These are phyloP conservation scores for Nyctanthes arbortristis DNA, from an alignment of 257 asterid species.

Conservation along the genomic window DNA sequence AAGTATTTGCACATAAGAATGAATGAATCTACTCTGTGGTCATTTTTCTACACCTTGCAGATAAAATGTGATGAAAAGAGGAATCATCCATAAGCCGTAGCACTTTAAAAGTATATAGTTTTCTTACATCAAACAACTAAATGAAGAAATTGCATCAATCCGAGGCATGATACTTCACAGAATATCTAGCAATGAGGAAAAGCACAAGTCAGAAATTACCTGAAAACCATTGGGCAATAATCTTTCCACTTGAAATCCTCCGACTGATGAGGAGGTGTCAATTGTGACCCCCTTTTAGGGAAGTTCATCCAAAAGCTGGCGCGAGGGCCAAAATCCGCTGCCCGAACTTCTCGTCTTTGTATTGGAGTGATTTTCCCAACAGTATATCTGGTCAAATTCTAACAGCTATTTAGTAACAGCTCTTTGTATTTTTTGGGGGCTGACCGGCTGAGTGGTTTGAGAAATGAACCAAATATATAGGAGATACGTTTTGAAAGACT, in stretches of 20 bases:
- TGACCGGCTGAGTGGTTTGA: too few relatives aligned
- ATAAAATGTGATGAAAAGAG: not conserved
- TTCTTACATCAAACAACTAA: not conserved
- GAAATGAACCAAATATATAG: not conserved
- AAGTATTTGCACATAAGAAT: not conserved
- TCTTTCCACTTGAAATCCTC: slow-evolving; percentile 99
- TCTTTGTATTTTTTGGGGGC: not conserved
- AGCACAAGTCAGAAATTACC: slow-evolving; percentile 46
- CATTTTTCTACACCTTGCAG: not conserved
- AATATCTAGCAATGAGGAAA: not conserved
- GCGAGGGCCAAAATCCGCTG: slow-evolving; percentile 76
- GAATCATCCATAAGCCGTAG: not conserved
- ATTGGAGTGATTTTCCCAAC: slow-evolving; percentile 98
- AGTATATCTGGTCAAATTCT: slow-evolving; percentile 66
- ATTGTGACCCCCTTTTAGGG: slow-evolving; percentile 86
- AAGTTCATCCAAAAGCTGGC: slow-evolving; percentile 98
- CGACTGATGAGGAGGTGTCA: slow-evolving; percentile 89
- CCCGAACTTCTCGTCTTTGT: slow-evolving; percentile 85
- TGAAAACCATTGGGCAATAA: slow-evolving; percentile 98
- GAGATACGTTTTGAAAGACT: not conserved
- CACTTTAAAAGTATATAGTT: not conserved
- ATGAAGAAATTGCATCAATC: not conserved
- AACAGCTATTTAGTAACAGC: slow-evolving; percentile 29
- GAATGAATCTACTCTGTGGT: not conserved
- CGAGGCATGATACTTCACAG: not conserved